phyloP scores from a whole-genome alignment of 768 basidiomycete genomes.

The Clavulina sp. region DNA sequence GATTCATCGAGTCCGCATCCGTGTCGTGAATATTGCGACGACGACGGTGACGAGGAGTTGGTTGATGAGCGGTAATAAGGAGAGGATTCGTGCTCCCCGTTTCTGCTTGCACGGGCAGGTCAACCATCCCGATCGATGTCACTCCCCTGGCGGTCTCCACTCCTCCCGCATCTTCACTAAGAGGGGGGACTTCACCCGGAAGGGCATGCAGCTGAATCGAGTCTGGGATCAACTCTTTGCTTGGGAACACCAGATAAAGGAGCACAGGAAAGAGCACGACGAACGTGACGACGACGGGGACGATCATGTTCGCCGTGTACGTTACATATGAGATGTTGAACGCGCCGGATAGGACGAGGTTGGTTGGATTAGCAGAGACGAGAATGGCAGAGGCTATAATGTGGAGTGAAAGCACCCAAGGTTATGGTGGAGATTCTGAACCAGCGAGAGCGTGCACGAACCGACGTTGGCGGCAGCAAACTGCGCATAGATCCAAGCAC shows the following conservation, averaged over 20 bases:
- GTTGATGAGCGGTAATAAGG: too few relatives aligned
- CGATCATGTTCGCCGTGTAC: slow-evolving; percentile 37
- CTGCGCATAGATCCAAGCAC: slow-evolving; percentile 26
- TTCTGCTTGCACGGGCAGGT: too few relatives aligned
- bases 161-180: too few relatives aligned
- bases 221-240: slow-evolving; percentile 8
- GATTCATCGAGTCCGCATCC: too few relatives aligned
- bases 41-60: too few relatives aligned
- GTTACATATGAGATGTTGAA: slow-evolving; percentile 67
- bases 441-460: too few relatives aligned
- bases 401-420: background rate
- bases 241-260: slow-evolving; percentile 10
- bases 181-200: background rate
- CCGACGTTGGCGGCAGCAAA: slow-evolving; percentile 22
- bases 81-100: too few relatives aligned
- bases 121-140: too few relatives aligned
- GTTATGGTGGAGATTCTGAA: background rate
- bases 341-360: slow-evolving; percentile 80
- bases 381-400: slow-evolving; percentile 39
- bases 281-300: slow-evolving; percentile 1
- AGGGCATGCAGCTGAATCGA: background rate
- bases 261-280: background rate
- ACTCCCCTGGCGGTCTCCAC: too few relatives aligned
- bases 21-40: too few relatives aligned
- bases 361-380: slow-evolving; percentile 86